phyloP scores from a whole-genome alignment of 805 yeast species.

The Cyberlindnera saturnus region DNA sequence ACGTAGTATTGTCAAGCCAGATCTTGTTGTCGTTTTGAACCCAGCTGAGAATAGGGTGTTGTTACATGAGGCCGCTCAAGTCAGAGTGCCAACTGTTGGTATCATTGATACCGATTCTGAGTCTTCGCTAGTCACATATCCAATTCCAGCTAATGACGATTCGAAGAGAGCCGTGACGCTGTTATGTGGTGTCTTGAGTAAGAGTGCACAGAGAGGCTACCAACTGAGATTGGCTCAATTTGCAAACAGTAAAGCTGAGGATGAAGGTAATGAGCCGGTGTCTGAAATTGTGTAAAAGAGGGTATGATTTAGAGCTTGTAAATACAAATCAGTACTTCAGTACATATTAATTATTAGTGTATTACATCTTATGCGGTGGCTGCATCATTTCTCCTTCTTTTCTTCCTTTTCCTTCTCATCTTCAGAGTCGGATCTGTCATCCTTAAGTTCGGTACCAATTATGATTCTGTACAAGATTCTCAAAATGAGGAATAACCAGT shows the following conservation, averaged over 20 bases:
- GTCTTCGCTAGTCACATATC: conserved; percentile 83
- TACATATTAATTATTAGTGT: too few species aligned
- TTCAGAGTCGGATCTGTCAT: conserved; percentile 25
- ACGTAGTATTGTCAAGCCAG: conserved; percentile 72
- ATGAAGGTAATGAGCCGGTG: too few species aligned
- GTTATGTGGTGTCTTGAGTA: conserved; percentile 75
- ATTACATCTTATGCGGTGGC: too few species aligned
- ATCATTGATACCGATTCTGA: conserved; percentile 92
- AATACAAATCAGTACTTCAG: conserved; percentile 1
- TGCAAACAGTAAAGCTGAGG: not conserved
- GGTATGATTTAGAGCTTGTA: conserved; percentile 2
- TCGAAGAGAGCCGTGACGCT: conserved; percentile 75
- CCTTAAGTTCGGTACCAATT: conserved; percentile 69
- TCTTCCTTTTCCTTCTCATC: conserved; percentile 4
- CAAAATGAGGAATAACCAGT: conserved; percentile 80
- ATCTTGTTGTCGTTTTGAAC: conserved; percentile 77
- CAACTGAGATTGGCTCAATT: conserved; percentile 23
- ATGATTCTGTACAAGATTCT: conserved; percentile 70
- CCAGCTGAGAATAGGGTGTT: conserved; percentile 83
- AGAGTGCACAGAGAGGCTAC: conserved; percentile 79
- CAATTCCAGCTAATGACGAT: conserved; percentile 96
- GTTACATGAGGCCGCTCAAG: conserved; percentile 71
- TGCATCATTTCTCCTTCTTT: not conserved
- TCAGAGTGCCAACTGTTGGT: conserved; percentile 89
- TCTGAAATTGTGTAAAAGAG: too few species aligned